Evolutionary conservation across 176 grass and related monocot genomes (phyloP).

Genomic region (Oryza glaberrima): DNA sequence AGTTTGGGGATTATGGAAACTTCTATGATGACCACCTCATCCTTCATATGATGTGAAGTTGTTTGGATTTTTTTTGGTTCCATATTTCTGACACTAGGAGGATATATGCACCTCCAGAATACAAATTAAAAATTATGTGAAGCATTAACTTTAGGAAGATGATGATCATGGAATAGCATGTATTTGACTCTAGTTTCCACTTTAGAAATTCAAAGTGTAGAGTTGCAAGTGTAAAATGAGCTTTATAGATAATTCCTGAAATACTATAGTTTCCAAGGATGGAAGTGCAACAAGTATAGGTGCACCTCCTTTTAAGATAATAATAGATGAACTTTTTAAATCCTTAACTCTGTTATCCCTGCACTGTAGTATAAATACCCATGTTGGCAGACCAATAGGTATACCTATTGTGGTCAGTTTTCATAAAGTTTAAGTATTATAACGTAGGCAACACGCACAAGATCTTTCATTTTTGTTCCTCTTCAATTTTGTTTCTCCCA

Average conservation of each 20-base stretch:
- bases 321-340: neutral
- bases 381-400: neutral
- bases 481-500: neutral
- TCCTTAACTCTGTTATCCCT: constrained; percentile 7
- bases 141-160: neutral
- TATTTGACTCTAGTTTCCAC: neutral
- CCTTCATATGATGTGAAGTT: neutral
- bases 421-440: neutral
- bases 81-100: neutral
- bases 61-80: neutral
- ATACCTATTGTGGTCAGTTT: neutral
- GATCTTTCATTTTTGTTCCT: neutral
- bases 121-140: neutral
- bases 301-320: no score
- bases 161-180: neutral
- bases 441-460: constrained; percentile 6
- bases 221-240: neutral
- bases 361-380: constrained; percentile 35
- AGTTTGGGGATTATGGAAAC: neutral
- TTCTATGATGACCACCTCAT: neutral
- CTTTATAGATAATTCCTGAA: neutral
- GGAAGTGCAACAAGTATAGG: neutral
- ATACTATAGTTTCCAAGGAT: neutral
- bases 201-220: neutral
- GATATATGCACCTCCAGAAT: neutral